Conservation (phyloP, 441 rosid species). For the Erodium moschatum region DNA sequence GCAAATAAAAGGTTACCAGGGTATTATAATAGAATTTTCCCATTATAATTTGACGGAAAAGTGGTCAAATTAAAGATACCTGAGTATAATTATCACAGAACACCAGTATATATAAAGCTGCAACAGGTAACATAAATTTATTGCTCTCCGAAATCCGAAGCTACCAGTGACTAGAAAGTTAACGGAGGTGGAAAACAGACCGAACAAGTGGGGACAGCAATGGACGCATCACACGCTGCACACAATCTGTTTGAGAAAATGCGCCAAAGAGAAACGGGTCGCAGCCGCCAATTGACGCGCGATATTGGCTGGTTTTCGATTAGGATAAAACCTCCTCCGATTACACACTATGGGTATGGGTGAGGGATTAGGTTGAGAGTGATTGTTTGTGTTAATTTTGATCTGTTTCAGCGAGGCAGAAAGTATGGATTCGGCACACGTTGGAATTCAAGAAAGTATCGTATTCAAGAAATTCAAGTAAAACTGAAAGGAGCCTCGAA, state of each 20-base stretch:
- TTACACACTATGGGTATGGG: not conserved
- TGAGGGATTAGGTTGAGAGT: not conserved
- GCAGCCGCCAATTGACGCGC: constrained; percentile 2
- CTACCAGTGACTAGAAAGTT: not conserved
- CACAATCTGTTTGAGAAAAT: not conserved
- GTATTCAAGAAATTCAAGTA: not conserved
- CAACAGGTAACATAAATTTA: not conserved
- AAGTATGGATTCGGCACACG: too few species aligned
- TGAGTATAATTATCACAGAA: too few species aligned
- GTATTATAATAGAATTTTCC: too few species aligned
- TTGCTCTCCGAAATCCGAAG: not conserved
- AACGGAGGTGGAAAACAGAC: not conserved
- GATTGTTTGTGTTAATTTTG: not conserved
- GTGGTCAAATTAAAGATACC: too few species aligned
- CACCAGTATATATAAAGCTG: too few species aligned
- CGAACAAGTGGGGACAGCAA: not conserved
- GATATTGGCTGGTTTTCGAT: not conserved
- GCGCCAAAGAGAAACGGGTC: constrained; percentile 1
- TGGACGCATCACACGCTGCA: not conserved
- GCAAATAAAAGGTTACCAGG: too few species aligned
- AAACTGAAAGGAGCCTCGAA: not conserved
- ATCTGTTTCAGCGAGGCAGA: not conserved
- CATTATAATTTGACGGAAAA: too few species aligned
- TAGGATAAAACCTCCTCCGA: not conserved
- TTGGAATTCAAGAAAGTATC: not conserved